These are phyloP conservation scores for Penicillium frequentans DNA, from an alignment of 2,329 filamentous ascomycete species.

Conservation along the genomic window DNA sequence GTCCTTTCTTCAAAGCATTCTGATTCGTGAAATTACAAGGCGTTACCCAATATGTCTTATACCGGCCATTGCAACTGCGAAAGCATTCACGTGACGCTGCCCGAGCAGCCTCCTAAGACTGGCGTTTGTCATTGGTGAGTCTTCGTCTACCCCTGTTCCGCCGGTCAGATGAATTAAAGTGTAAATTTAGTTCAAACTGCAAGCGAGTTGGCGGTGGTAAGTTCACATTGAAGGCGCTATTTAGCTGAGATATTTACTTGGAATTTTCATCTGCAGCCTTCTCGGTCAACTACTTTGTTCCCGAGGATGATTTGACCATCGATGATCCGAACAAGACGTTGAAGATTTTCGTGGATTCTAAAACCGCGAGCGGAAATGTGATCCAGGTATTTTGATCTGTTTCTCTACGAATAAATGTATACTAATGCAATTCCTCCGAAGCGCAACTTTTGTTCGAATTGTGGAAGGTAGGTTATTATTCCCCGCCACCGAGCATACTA, in stretches of 20 bases:
- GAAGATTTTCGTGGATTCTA: conserved; percentile 18
- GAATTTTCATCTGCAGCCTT: conserved; percentile 13
- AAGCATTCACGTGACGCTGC: conserved; percentile 20
- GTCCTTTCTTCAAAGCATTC: neutral
- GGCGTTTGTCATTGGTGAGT: conserved; percentile 25
- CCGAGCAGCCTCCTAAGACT: conserved; percentile 15
- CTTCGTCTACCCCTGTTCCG: neutral
- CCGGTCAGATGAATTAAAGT: neutral
- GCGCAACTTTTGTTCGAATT: conserved; percentile 25
- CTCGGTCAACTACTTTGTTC: conserved; percentile 25
- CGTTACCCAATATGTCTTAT: conserved; percentile 18
- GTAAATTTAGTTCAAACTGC: conserved; percentile 16
- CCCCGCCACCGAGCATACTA: neutral
- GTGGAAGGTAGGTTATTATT: conserved; percentile 19
- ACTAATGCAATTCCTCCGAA: neutral
- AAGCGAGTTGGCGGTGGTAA: conserved; percentile 21
- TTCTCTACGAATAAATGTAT: neutral
- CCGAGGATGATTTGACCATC: conserved; percentile 16
- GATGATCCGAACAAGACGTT: conserved; percentile 12
- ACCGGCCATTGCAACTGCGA: conserved; percentile 26
- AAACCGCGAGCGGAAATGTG: conserved; percentile 14
- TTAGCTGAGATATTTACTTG: neutral
- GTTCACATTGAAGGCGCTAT: neutral
- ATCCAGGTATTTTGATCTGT: conserved; percentile 7
- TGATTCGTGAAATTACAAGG: neutral